phyloP scores from a whole-genome alignment of 2,329 filamentous ascomycete genomes.

The Xylariaceae sp. region DNA sequence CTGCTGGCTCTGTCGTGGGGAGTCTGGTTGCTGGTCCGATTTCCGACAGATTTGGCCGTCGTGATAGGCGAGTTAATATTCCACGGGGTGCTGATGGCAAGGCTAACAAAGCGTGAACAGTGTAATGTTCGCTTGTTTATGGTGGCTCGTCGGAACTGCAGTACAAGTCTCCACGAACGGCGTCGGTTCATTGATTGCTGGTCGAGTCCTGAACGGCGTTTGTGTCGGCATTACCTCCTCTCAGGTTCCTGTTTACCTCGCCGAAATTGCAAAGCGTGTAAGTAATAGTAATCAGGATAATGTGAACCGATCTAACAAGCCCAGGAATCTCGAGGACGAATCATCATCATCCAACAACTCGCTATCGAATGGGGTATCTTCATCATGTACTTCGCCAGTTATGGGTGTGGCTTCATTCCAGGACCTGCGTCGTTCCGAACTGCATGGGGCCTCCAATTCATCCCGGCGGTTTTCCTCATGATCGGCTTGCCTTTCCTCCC shows the following conservation, averaged over 20 bases:
- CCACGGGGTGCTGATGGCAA: not conserved
- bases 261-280: slow-evolving; percentile 53
- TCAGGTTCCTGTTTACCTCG: slow-evolving; percentile 63
- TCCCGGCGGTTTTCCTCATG: slow-evolving; percentile 55
- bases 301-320: slow-evolving; percentile 17
- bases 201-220: slow-evolving; percentile 58
- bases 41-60: slow-evolving; percentile 45
- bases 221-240: slow-evolving; percentile 62
- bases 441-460: slow-evolving; percentile 60
- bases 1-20: slow-evolving; percentile 47
- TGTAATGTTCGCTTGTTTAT: slow-evolving; percentile 42
- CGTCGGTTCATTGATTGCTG: slow-evolving; percentile 49
- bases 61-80: slow-evolving; percentile 30
- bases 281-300: slow-evolving; percentile 5
- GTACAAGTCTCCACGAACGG: slow-evolving; percentile 56
- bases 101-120: slow-evolving; percentile 22
- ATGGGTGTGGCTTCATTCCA: slow-evolving; percentile 57
- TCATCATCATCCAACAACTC: slow-evolving; percentile 69
- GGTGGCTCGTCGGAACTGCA: slow-evolving; percentile 54
- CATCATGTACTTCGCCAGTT: slow-evolving; percentile 65
- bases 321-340: slow-evolving; percentile 48
- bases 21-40: slow-evolving; percentile 44
- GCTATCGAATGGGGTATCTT: slow-evolving; percentile 68
- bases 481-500: slow-evolving; percentile 56
- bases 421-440: slow-evolving; percentile 56